Conservation (phyloP, 2,329 filamentous ascomycete genomes). For the Thelonectria blattea region DNA sequence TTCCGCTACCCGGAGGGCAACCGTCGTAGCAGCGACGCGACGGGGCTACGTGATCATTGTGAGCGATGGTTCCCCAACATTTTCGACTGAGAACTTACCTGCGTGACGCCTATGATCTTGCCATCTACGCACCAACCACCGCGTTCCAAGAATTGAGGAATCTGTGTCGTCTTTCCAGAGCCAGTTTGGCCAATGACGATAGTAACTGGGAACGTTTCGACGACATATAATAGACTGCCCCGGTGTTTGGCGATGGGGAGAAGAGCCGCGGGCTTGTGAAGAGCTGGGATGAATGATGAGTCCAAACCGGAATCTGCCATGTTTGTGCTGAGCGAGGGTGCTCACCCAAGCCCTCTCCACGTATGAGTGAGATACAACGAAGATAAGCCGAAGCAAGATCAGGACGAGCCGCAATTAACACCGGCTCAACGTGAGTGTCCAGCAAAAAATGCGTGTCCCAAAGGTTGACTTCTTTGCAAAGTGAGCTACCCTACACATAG, state of each 20-base stretch:
- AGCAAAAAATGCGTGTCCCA: not conserved
- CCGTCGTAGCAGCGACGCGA: constrained; percentile 87
- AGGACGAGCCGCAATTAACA: not conserved
- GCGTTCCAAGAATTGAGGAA: constrained; percentile 87
- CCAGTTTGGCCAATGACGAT: constrained; percentile 94
- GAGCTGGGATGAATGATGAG: constrained; percentile 73
- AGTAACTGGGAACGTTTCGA: constrained; percentile 84
- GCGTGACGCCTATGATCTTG: constrained; percentile 85
- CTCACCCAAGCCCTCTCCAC: not conserved
- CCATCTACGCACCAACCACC: constrained; percentile 88
- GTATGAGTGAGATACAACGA: not conserved
- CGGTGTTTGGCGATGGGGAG: constrained; percentile 87
- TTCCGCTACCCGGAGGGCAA: constrained; percentile 86
- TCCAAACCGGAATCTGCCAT: constrained; percentile 65
- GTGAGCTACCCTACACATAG: constrained; percentile 11
- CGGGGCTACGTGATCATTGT: constrained; percentile 67
- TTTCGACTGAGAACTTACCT: constrained; percentile 60
- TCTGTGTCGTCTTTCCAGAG: constrained; percentile 93
- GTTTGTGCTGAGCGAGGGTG: not conserved
- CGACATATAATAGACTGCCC: constrained; percentile 79
- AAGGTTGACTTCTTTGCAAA: not conserved
- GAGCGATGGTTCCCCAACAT: constrained; percentile 15
- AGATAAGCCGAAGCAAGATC: not conserved
- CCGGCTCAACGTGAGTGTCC: not conserved
- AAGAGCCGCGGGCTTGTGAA: constrained; percentile 84